Evolutionary conservation across 116 monocot species (phyloP), one percentile per base, ranked within the genome.

Genomic region (Zostera marina): DNA sequence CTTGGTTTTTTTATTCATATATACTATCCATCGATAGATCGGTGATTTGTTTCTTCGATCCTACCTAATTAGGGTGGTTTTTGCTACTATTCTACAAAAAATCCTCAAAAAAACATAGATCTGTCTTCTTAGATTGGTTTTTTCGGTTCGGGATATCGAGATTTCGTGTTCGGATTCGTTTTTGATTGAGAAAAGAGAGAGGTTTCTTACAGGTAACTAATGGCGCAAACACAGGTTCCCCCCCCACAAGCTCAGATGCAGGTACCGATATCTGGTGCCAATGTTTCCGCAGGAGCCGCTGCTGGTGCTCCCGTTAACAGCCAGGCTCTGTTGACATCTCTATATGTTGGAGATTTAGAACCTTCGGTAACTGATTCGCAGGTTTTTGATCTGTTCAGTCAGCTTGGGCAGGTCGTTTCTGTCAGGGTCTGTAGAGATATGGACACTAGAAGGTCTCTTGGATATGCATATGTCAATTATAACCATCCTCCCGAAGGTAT

Each of bases 311-410:
- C 24, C 26, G 11, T 41, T 22, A 39, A 44, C 26, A 14, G 62
- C 5, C 14, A 64, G 43, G 10, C 40, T 20, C 63, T 65, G 22
- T 39, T 78, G 16, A 83, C 83, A 5, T 83, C 92, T 32, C 74
- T 92, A 4, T 92, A 92, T 41, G 92, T 92, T 0, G 92, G 92
- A 47, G 92, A 92, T 58, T 72, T 92, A 40, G 83, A 92, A 53
- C 13, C 24, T 14, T 83, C 47, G 47, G 83, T 92, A 21, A 76
- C 76, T 42, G 92, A 92, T 55, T 66, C 78, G 47, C 87, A 92
- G 74, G 64, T 92, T 24, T 92, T 54, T 63, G 92, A 92, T 21
- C 20, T 87, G 32, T 92, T 92, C 67, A 65, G 63, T 54, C 87
- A 86, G 59, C 52, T 92, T 8, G 87, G 76, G 19, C 73, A 54